Evolutionary conservation across 257 asterid genomes (phyloP), one percentile per base, ranked within the genome.

Genomic region (Solanum sitiens): DNA sequence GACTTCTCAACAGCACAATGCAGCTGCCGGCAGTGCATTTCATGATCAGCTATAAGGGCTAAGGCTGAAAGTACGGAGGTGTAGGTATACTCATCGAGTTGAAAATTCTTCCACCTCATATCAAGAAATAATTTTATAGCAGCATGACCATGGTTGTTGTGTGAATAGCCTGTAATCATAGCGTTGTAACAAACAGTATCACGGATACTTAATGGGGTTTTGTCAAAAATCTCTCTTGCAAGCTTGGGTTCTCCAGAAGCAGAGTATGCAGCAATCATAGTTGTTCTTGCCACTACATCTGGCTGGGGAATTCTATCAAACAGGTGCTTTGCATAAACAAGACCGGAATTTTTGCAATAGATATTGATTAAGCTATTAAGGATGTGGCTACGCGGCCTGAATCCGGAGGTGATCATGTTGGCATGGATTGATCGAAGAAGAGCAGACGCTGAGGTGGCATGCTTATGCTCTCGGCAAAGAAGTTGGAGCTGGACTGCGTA

Each of bases 291-390:
- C 44, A 93, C 91, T 27, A 94, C 90, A 88, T 93, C 96, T 84
- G 98, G 96, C 47, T 92, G 87, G 86, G 95, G 94, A 88, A 93
- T 94, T 94, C 90, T 91, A 47, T 94, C 95, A 87, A 94, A 94
- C 95, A 93, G 88, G 35, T 10, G 88, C 74, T 93, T 89, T 11
- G 98, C 96, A 80, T 93, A 91, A 40, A n/a, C 37, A 47, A 94
- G 87, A 44, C 90, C 83, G 83, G 90, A 93, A 68, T 94, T 88
- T 80, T 94, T 94, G 72, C 93, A 88, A 70, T 94, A 94, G 0
- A 89, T 20, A 45, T 92, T 92, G 4, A 94, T 94, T 86, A 94
- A 83, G 65, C 94, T 95, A 92, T 94, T 93, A 44, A 91, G 94
- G 23, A 94, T 90, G 88, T 93, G 95, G 63, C 87, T 89, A 30